Evolutionary conservation across 1,284 basidiomycete genomes (phyloP), one percentile per base, ranked within the genome.

Genomic region (Cutaneotrichosporon sp.): DNA sequence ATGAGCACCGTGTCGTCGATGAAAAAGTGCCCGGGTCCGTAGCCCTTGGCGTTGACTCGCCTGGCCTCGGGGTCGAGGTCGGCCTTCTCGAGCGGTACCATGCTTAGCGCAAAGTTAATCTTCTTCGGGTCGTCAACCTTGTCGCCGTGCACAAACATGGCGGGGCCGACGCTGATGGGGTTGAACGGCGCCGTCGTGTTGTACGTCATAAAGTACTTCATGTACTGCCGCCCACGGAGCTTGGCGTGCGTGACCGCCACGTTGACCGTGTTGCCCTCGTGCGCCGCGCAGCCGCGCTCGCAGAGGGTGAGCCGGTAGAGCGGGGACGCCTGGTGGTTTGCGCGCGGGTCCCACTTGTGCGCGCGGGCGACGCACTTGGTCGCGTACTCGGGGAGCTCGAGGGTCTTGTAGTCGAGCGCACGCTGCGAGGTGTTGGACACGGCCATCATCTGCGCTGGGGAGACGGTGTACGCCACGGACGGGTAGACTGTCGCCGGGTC

Each of bases 181-280:
- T 45, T 45, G 43, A 45, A 45, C 6, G 43, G 43, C 43, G 43
- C 43, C 9, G 20, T 22, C n/a, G 24, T 24, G 20, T 45, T 45
- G 43, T 22, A 45, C 20, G 43, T 45, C n/a, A 24, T n/a, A 45
- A 45, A 45, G n/a, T 22, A 45, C 43, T 45, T 45, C 20, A 45
- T 20, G 24, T 45, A 45, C 20, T 24, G 43, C 43, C 20, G 43
- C 20, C 43, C 43, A 6, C 43, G 20, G 43, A 45, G 43, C 20
- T 45, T 45, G 43, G 43, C 43, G 43, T 45, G 43, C 8, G 24
- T 7, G 20, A 45, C 43, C 20, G 43, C 43, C 3, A 20, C n/a
- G n/a, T 45, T 45, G n/a, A 45, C 43, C 5, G 43, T 45, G 14
- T 45, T 45, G n/a, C 24, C 43, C 6, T 45, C 43, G n/a, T 20